These are phyloP conservation scores for Lentinula sp. DNA, from an alignment of 768 basidiomycete species.

Conservation along the genomic window DNA sequence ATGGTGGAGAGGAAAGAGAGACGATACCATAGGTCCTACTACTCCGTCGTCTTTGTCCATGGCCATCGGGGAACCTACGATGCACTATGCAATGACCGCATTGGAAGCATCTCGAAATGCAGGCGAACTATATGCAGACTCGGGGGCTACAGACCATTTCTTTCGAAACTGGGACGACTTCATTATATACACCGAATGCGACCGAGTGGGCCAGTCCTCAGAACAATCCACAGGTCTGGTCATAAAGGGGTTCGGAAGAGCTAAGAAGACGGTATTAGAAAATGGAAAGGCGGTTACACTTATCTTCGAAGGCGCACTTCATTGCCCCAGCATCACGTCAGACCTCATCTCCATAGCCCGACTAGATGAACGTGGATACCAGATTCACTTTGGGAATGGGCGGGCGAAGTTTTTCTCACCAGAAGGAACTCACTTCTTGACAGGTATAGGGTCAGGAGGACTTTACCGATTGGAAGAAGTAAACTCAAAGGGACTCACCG, in stretches of 20 bases:
- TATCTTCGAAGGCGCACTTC: conserved; percentile 16
- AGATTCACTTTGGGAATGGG: conserved; percentile 10
- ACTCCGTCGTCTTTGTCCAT: background rate
- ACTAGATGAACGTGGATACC: conserved; percentile 12
- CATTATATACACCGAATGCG: conserved; percentile 5
- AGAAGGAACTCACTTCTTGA: background rate
- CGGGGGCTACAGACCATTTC: conserved; percentile 20
- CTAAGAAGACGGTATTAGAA: conserved; percentile 9
- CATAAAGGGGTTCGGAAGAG: conserved; percentile 16
- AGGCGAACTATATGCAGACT: conserved; percentile 8
- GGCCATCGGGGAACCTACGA: background rate
- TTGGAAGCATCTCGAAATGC: background rate
- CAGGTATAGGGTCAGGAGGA: background rate
- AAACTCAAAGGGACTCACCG: background rate
- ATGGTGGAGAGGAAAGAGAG: conserved; percentile 9
- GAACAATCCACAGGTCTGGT: conserved; percentile 9
- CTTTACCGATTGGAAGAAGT: background rate
- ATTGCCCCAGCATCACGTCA: conserved; percentile 18
- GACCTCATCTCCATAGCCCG: conserved; percentile 19
- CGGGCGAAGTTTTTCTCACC: background rate
- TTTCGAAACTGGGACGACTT: conserved; percentile 15
- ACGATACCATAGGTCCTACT: background rate
- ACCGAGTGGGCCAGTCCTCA: conserved; percentile 4
- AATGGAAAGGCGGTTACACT: conserved; percentile 8
- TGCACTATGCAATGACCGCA: background rate